A percentile compares a stretch with the other conserved stretches of the same genome.
Conservation (phyloP, 2,329 filamentous ascomycete genomes). For the Botryotinia calthae region DNA sequence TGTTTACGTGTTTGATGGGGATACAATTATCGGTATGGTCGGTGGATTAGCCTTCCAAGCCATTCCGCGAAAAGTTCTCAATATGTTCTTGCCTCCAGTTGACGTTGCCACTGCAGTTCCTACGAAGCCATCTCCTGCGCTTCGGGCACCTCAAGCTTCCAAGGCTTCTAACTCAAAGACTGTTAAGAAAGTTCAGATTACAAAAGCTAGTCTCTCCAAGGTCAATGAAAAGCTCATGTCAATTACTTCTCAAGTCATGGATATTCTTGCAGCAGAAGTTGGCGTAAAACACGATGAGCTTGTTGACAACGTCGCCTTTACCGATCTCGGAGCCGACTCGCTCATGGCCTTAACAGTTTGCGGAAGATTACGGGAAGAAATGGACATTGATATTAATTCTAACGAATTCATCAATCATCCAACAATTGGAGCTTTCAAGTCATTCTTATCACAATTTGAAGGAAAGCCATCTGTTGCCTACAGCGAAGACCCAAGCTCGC, state of each 20-base stretch:
- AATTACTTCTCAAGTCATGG: slow-evolving; percentile 43
- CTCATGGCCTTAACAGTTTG: slow-evolving; percentile 59
- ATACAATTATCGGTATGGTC: slow-evolving; percentile 35
- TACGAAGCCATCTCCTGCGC: slow-evolving; percentile 39
- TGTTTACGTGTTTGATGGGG: slow-evolving; percentile 41
- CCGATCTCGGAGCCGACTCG: slow-evolving; percentile 57
- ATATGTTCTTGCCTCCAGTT: slow-evolving; percentile 17
- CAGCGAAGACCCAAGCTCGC: slow-evolving; percentile 18
- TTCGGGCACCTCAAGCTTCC: slow-evolving; percentile 20
- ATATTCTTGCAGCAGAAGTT: slow-evolving; percentile 56
- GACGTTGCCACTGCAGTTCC: slow-evolving; percentile 31
- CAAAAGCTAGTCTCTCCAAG: slow-evolving; percentile 13
- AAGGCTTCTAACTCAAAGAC: not conserved
- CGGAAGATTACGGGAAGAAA: slow-evolving; percentile 55
- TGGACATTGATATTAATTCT: slow-evolving; percentile 51
- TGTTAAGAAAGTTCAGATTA: slow-evolving; percentile 19
- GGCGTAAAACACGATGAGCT: slow-evolving; percentile 48
- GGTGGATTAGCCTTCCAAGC: slow-evolving; percentile 46
- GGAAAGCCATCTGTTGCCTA: slow-evolving; percentile 22
- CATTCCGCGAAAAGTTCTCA: slow-evolving; percentile 19
- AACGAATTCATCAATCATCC: slow-evolving; percentile 44
- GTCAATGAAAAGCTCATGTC: slow-evolving; percentile 35
- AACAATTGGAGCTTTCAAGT: slow-evolving; percentile 50
- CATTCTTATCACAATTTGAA: slow-evolving; percentile 44
- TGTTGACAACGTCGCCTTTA: slow-evolving; percentile 54